Evolutionary conservation across 2,329 filamentous ascomycete genomes (phyloP).

Genomic region (Penicillium expansum): DNA sequence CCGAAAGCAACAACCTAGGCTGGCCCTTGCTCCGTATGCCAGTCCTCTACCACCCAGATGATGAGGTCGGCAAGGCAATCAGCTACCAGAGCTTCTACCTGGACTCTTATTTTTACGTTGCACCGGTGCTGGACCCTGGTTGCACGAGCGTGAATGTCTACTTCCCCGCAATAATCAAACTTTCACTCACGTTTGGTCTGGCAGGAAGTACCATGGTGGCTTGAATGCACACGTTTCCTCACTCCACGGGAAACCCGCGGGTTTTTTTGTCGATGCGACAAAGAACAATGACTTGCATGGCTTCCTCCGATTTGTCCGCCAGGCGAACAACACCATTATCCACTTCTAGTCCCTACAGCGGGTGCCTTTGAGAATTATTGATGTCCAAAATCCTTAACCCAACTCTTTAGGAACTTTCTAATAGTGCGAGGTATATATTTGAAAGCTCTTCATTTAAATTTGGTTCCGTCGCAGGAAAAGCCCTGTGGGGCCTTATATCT

Average conservation of each 20-base stretch:
- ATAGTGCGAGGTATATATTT: background rate
- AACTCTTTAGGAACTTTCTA: background rate
- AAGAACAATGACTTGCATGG: constrained; percentile 16
- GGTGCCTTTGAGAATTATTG: rapidly evolving
- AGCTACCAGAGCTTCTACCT: constrained; percentile 27
- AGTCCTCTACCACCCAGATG: constrained; percentile 23
- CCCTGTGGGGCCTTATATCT: background rate
- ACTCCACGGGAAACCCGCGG: constrained; percentile 22
- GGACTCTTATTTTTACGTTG: constrained; percentile 23
- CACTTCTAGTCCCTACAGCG: background rate
- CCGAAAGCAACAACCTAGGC: constrained; percentile 21
- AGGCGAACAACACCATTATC: constrained; percentile 19
- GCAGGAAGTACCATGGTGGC: constrained; percentile 16
- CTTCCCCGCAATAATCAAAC: constrained; percentile 15
- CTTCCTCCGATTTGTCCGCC: constrained; percentile 20
- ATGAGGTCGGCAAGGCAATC: constrained; percentile 17
- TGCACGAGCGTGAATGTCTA: constrained; percentile 18
- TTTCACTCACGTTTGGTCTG: constrained; percentile 23
- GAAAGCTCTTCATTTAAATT: background rate
- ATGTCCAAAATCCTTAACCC: background rate
- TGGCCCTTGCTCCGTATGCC: constrained; percentile 27
- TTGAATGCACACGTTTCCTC: constrained; percentile 13
- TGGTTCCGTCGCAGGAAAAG: background rate
- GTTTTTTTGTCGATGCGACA: constrained; percentile 19
- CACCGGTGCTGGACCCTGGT: constrained; percentile 23